Percentiles rank a stretch among this genome's conserved stretches.
phyloP scores from a whole-genome alignment of 2,329 filamentous ascomycete species.

The Drechslerella coelobrocha region DNA sequence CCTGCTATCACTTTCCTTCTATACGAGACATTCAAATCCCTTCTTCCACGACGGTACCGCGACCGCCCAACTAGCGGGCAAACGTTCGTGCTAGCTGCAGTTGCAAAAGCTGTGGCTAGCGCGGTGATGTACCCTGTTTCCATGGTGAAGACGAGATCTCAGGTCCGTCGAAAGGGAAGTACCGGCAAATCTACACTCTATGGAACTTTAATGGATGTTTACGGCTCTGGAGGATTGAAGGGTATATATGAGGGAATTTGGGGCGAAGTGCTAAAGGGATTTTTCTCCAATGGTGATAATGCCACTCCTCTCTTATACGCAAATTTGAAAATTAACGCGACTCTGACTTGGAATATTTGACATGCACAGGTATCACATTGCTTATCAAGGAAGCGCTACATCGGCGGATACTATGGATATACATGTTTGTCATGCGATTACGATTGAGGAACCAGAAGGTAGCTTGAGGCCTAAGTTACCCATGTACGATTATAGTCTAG shows the following conservation, averaged over 20 bases:
- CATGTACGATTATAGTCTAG: not conserved
- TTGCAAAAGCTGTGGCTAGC: slow-evolving; percentile 79
- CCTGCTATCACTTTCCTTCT: slow-evolving; percentile 85
- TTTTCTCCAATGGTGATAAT: slow-evolving; percentile 74
- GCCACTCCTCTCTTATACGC: slow-evolving; percentile 5
- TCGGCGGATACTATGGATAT: slow-evolving; percentile 72
- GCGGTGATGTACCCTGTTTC: slow-evolving; percentile 84
- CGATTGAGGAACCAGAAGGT: slow-evolving; percentile 13
- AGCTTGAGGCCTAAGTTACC: not conserved
- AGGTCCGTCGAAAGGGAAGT: slow-evolving; percentile 63
- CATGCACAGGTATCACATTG: slow-evolving; percentile 70
- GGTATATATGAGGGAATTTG: slow-evolving; percentile 78
- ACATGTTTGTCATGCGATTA: slow-evolving; percentile 67
- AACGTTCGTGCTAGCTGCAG: slow-evolving; percentile 73
- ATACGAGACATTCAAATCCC: slow-evolving; percentile 72
- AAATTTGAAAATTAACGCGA: not conserved
- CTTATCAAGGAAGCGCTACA: slow-evolving; percentile 81
- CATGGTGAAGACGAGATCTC: slow-evolving; percentile 79
- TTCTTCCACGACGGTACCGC: slow-evolving; percentile 63
- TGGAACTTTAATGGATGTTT: slow-evolving; percentile 58
- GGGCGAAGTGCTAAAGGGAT: slow-evolving; percentile 80
- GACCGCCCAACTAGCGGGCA: slow-evolving; percentile 60
- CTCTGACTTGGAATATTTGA: not conserved
- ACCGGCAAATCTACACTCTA: slow-evolving; percentile 36
- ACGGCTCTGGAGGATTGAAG: slow-evolving; percentile 69